Base-by-base conservation (phyloP, 495 filamentous ascomycete genomes). In the Tuber borchii region DNA sequence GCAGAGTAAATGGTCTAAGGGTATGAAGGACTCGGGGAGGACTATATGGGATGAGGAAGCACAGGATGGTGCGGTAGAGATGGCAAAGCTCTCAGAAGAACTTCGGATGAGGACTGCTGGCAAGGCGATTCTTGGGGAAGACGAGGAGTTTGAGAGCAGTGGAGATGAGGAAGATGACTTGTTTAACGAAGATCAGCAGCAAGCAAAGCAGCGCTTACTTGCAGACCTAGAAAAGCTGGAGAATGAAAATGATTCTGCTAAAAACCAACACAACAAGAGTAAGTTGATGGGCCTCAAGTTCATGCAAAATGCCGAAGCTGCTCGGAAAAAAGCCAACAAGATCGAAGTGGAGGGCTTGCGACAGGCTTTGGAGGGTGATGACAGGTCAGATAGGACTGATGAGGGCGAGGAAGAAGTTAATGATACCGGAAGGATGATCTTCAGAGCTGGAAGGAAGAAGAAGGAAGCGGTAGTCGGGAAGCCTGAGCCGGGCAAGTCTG, bases 1-100 rank as follows among this genome's bases (percentile, higher is more conserved):
- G 73, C 93, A 97, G 48, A 97, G 94, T 85, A 97, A 93, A 80
- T 99, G 95, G 93, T 94, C 95, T 17, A 97, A 97, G 86, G 89
- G 89, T 72, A 86, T 94, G 77, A 95, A 94, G 82, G 88, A 92
- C 75, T 91, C 88, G 69, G 91, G 92, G 12, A 89, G 92, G 65
- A 90, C 90, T 26, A 89, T 90, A 8, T 95, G 93, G 93, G 92
- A 96, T 79, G 92, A 93, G 56, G 90, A 95, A 79, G 93, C 92
- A 51, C 88, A 91, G 65, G 85, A 89, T 70, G 92, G 91, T 45
- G 88, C 97, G 44, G 88, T 87, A 3, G 95, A 97, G 77, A 91
- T 94, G 88, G 93, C 95, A 0, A 87, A 90, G 78, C 88, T 91
- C 79, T 92, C 94, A 76, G 94, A 98, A 73, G 94, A 97, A 79